Conservation (phyloP, 2,329 filamentous ascomycete genomes). For the Intubia oerlemansii region DNA sequence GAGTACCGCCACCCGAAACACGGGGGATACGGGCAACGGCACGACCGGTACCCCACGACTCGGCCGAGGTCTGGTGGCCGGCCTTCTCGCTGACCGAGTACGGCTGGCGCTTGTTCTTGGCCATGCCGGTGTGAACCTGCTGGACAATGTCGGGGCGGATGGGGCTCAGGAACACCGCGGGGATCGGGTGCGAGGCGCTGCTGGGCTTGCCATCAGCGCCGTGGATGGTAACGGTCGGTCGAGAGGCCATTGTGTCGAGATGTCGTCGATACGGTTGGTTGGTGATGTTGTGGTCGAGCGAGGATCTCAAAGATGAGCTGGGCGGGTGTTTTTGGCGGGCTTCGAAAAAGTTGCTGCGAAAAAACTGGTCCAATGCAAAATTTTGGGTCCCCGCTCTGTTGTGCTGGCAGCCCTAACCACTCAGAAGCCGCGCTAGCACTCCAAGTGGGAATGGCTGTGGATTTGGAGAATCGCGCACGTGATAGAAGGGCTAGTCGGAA, state of each 20-base stretch:
- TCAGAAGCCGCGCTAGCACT: no score
- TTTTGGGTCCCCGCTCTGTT: no score
- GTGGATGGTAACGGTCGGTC: constrained; percentile 95
- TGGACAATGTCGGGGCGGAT: constrained; percentile 99
- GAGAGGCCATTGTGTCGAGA: constrained; percentile 51
- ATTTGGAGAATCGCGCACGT: no score
- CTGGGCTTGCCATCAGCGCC: constrained; percentile 86
- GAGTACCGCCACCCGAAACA: constrained; percentile 99
- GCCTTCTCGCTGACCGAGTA: constrained; percentile 99
- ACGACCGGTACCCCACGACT: constrained; percentile 99
- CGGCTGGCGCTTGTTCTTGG: constrained; percentile 99
- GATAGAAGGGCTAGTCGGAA: no score
- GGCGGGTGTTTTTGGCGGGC: no score
- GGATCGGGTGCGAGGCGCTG: constrained; percentile 76
- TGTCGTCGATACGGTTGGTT: constrained; percentile 3
- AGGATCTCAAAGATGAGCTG: constrained; percentile 1
- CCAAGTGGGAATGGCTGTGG: no score
- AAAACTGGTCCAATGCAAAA: no score
- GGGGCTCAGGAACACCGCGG: constrained; percentile 89
- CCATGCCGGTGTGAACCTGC: constrained; percentile 96
- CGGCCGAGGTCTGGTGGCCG: constrained; percentile 98
- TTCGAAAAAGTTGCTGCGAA: background rate
- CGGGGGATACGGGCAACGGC: constrained; percentile 99
- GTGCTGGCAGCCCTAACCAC: no score
- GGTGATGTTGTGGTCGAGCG: constrained; percentile 2